Percentiles rank a stretch among this genome's conserved stretches.
Conservation (phyloP, 192 early-diverging fungal species). For the Rhizophagus sp. region DNA sequence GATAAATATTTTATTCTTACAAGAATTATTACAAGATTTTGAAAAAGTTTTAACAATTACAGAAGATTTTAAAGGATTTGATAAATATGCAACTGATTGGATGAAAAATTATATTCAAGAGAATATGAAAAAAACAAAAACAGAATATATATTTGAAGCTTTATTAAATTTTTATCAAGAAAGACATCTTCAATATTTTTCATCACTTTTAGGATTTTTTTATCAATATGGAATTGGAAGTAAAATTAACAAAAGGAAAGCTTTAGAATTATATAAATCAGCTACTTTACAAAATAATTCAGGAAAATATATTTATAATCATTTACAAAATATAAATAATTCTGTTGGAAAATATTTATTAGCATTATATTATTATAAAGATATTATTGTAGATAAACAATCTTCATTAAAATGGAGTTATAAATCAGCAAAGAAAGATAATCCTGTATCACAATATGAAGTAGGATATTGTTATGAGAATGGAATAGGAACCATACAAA, state of each 20-base stretch:
- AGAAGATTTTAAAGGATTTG: background rate
- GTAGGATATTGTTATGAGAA: constrained; percentile 86
- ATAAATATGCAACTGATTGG: background rate
- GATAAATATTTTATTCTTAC: background rate
- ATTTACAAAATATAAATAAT: background rate
- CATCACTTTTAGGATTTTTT: background rate
- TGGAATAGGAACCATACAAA: constrained; percentile 68
- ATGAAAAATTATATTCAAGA: background rate
- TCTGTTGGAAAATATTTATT: background rate
- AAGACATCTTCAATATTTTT: background rate
- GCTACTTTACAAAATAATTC: background rate
- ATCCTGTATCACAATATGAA: constrained; percentile 60
- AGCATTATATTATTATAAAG: background rate
- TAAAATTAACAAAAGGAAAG: background rate
- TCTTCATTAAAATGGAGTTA: constrained; percentile 37
- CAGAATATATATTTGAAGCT: background rate
- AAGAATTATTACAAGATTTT: background rate
- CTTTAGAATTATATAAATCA: background rate
- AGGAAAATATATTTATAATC: background rate
- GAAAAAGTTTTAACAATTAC: background rate
- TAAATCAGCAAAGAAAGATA: constrained; percentile 59
- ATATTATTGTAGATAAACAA: background rate
- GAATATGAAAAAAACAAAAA: background rate
- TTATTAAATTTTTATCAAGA: background rate
- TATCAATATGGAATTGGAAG: background rate